These are phyloP conservation scores for Aquilaria malaccensis DNA, from an alignment of 345 rosid genomes.

Conservation along the genomic window DNA sequence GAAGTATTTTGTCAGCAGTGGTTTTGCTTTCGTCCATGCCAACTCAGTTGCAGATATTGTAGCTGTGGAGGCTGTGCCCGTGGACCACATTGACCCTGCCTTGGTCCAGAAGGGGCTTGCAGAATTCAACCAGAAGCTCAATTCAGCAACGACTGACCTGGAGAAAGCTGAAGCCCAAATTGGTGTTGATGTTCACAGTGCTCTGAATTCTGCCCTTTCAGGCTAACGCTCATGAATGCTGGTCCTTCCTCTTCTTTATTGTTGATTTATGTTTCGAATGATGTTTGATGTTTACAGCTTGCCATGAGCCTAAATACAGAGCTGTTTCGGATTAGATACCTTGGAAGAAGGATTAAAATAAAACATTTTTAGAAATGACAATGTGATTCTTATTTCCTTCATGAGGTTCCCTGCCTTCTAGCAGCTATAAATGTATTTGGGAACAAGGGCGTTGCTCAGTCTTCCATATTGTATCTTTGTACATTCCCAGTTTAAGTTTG, in stretches of 20 bases:
- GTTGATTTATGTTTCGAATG: constrained; percentile 11
- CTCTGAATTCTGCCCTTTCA: constrained; percentile 50
- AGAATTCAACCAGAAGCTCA: constrained; percentile 66
- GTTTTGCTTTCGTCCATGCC: constrained; percentile 73
- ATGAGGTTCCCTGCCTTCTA: too few relatives aligned
- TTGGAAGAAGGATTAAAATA: too few relatives aligned
- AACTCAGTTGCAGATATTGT: constrained; percentile 76
- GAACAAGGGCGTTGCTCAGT: too few relatives aligned
- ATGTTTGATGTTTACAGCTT: constrained; percentile 13
- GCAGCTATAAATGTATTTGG: too few relatives aligned
- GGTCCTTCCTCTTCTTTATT: constrained; percentile 1
- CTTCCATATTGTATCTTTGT: too few relatives aligned
- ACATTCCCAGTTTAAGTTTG: too few relatives aligned
- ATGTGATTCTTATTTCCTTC: too few relatives aligned
- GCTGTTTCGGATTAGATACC: constrained; percentile 8
- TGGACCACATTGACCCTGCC: constrained; percentile 58
- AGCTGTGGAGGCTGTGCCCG: constrained; percentile 70
- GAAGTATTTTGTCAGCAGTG: constrained; percentile 86
- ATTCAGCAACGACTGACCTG: constrained; percentile 65
- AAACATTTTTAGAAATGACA: too few relatives aligned
- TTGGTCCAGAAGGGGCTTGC: constrained; percentile 84
- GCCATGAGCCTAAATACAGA: constrained; percentile 11
- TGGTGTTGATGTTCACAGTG: constrained; percentile 75
- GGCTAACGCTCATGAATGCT: constrained; percentile 26
- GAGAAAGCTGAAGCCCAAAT: constrained; percentile 93